Evolutionary conservation across 306 rosid genomes (phyloP), one percentile per base, ranked within the genome.

Genomic region (Chamaecrista fasciculata): DNA sequence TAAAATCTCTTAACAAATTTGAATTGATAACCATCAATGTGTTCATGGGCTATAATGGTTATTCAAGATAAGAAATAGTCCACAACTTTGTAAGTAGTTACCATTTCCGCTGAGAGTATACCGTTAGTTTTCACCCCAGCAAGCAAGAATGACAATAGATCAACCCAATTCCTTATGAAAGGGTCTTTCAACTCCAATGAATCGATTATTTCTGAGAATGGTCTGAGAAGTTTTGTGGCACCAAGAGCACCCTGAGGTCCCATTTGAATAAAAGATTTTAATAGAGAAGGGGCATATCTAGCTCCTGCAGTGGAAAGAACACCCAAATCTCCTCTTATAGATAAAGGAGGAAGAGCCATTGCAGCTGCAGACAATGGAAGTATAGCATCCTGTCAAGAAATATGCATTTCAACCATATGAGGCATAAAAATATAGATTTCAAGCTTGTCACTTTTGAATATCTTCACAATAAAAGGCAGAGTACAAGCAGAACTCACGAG

Each of bases 31-130:
- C 19, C n/a, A 33, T 24, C 6, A 44, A 24, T 44, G 33, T 36
- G 43, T 47, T 40, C 23, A 25, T 55, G 31, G 55, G 29, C 20
- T 20, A 51, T 15, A 40, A 37, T 20, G 21, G 39, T 74, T 65
- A 24, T 23, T 66, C 53, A 4, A 46, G 61, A 36, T 59, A 50
- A 43, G 51, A 29, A 61, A 31, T 16, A 52, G 43, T 63, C 14
- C 16, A 33, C 40, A 8, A 46, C 26, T 44, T 15, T 6, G 49
- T 57, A 69, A 5, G 52, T 76, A 69, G 71, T 80, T 87, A 90
- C 93, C 98, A 93, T 90, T 83, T 93, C 98, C 43, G 97, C 97
- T 20, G 98, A 88, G 67, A 93, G 87, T 77, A 93, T 66, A 58
- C 83, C 88, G 78, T 88, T 71, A 51, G 94, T 69, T 83, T 86